Percentiles rank a stretch among this genome's conserved stretches.
Evolutionary conservation across 2,329 filamentous ascomycete genomes (phyloP).

Genomic region (Sordariomycetes sp.): DNA sequence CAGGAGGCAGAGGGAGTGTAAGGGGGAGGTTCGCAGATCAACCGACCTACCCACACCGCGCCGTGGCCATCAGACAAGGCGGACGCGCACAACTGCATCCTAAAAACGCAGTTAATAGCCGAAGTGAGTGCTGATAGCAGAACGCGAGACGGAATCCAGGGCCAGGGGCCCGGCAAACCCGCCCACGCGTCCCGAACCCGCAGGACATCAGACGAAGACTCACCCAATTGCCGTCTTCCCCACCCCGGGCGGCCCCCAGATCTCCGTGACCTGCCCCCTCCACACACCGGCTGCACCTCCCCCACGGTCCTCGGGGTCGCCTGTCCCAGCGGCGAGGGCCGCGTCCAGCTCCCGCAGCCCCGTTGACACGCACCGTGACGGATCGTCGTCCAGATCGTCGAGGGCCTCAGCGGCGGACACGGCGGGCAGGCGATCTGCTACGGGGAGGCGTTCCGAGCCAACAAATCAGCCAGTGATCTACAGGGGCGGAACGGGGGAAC

Average conservation of each 20-base stretch:
- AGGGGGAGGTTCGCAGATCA: conserved; percentile 8
- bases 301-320: not conserved
- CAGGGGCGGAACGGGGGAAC: not conserved
- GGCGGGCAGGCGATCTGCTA: conserved; percentile 62
- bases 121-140: not conserved
- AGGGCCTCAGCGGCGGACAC: conserved; percentile 66
- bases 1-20: not conserved
- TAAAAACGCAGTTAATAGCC: conserved; percentile 21
- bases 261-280: conserved; percentile 70
- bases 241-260: conserved; percentile 77
- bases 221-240: conserved; percentile 81
- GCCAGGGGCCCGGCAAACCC: not conserved
- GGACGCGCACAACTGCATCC: conserved; percentile 59
- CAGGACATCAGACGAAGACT: conserved; percentile 17
- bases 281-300: conserved; percentile 38
- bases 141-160: not conserved
- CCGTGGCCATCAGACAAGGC: conserved; percentile 47
- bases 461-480: conserved; percentile 1
- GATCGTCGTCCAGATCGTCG: conserved; percentile 42
- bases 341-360: conserved; percentile 42
- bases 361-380: conserved; percentile 42
- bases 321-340: conserved; percentile 19
- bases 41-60: conserved; percentile 77
- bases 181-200: not conserved
- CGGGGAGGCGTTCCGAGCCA: not conserved